Conservation (phyloP, 2,329 filamentous ascomycete genomes). For the Bipolaris victoriae region DNA sequence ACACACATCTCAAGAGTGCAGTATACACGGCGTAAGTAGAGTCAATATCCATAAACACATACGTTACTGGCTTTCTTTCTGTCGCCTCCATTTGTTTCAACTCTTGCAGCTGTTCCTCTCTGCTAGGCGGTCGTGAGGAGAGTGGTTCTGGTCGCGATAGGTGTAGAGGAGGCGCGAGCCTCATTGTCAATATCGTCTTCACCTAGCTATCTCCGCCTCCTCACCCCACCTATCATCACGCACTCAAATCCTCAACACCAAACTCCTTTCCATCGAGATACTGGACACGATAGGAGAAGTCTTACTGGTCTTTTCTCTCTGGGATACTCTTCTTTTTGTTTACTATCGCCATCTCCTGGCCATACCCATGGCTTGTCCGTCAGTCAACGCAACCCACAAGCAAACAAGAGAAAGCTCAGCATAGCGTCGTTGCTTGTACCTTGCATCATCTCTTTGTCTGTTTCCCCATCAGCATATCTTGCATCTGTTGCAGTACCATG, state of each 20-base stretch:
- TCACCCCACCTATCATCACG: conserved; percentile 17
- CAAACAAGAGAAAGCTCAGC: conserved; percentile 10
- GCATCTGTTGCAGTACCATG: conserved; percentile 47
- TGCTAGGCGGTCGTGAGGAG: conserved; percentile 5
- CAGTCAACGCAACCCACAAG: conserved; percentile 18
- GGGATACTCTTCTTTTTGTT: conserved; percentile 28
- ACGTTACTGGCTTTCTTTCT: conserved; percentile 21
- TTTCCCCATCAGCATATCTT: conserved; percentile 1
- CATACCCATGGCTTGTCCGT: conserved; percentile 27
- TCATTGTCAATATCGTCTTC: conserved; percentile 11
- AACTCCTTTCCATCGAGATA: conserved; percentile 23
- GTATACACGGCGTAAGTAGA: conserved; percentile 18
- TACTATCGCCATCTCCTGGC: conserved; percentile 25
- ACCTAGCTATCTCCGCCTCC: conserved; percentile 11
- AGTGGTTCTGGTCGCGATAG: conserved; percentile 8
- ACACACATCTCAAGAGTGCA: background rate
- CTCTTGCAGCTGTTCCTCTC: conserved; percentile 11
- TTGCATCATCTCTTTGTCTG: background rate
- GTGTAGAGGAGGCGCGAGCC: conserved; percentile 14
- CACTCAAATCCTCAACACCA: conserved; percentile 23
- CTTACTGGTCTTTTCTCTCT: conserved; percentile 25
- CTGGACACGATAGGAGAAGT: conserved; percentile 20
- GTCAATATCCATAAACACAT: conserved; percentile 9
- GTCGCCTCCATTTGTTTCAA: conserved; percentile 12
- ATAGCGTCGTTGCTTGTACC: conserved; percentile 2